phyloP scores from a whole-genome alignment of 345 rosid genomes.

The Melaleuca alternifolia region DNA sequence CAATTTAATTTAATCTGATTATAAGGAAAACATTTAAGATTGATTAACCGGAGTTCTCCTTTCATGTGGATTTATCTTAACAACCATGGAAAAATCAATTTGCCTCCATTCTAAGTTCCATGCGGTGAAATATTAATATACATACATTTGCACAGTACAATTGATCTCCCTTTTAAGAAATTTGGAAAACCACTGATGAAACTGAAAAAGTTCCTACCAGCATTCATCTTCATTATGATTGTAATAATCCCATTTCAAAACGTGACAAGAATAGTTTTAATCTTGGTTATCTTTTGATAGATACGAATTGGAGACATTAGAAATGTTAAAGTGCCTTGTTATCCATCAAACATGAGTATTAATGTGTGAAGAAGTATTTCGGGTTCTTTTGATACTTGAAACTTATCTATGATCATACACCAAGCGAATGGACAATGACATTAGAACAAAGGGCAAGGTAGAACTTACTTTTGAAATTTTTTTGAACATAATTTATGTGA shows the following conservation, averaged over 20 bases:
- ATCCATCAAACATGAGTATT: neutral
- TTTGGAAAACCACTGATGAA: neutral
- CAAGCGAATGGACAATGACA: no score
- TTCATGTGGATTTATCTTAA: neutral
- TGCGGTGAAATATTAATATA: no score
- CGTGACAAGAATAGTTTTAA: neutral
- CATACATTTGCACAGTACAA: no score
- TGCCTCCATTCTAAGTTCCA: neutral
- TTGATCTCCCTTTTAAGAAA: no score
- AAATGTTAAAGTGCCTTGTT: neutral
- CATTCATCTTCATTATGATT: no score
- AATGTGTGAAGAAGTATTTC: neutral
- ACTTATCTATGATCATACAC: neutral
- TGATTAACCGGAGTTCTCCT: neutral
- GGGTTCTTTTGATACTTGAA: neutral
- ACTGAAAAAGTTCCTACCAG: neutral
- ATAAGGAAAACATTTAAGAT: neutral
- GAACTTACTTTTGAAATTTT: no score
- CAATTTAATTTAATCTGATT: neutral
- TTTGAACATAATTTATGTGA: no score
- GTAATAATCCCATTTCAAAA: neutral
- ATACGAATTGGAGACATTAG: neutral
- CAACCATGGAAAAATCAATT: neutral
- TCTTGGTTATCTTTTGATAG: neutral
- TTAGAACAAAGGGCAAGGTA: no score